phyloP scores from a whole-genome alignment of 148 eudicot genomes.

The Spergularia bocconei region DNA sequence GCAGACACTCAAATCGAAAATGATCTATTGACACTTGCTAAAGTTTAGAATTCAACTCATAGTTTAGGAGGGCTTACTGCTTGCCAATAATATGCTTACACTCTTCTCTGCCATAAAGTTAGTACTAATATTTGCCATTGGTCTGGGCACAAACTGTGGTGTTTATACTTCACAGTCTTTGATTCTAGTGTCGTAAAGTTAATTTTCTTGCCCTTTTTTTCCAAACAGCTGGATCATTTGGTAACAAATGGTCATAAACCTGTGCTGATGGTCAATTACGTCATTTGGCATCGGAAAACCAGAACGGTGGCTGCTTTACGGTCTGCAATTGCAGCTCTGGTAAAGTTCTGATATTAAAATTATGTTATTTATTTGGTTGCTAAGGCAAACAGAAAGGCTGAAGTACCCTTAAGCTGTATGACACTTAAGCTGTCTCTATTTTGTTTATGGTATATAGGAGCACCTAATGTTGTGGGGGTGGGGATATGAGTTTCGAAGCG shows the following conservation, averaged over 20 bases:
- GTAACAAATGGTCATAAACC: constrained; percentile 55
- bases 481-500: too few relatives aligned
- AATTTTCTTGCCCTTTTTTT: background rate
- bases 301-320: constrained; percentile 56
- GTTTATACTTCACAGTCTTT: background rate
- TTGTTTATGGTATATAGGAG: too few relatives aligned
- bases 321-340: constrained; percentile 82
- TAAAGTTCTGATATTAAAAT: constrained; percentile 25
- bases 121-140: background rate
- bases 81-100: background rate
- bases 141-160: background rate
- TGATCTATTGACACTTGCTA: background rate
- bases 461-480: too few relatives aligned
- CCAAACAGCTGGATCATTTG: constrained; percentile 35
- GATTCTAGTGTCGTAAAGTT: too few relatives aligned
- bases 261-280: constrained; percentile 60
- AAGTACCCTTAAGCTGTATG: too few relatives aligned
- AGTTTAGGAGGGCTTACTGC: background rate
- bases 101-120: background rate
- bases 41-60: background rate
- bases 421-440: too few relatives aligned
- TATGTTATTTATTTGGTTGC: background rate
- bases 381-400: background rate
- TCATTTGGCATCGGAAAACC: constrained; percentile 37
- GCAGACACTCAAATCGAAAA: background rate